Evolutionary conservation across 768 basidiomycete species (phyloP).

Genomic region (Rhodotorula graminis): DNA sequence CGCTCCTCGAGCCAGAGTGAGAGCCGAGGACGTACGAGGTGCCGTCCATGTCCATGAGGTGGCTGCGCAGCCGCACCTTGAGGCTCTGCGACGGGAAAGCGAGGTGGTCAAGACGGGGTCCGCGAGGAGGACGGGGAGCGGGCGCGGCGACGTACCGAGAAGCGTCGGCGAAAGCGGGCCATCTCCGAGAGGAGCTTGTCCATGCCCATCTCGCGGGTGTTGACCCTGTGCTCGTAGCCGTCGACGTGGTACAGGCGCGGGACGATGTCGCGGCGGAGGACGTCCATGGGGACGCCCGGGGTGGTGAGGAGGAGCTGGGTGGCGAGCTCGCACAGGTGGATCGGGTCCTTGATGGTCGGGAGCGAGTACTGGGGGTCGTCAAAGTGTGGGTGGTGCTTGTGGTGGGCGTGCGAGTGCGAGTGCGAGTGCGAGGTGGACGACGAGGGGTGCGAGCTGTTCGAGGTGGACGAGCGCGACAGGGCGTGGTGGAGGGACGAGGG

Average conservation of each 20-base stretch:
- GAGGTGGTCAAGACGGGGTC: neutral
- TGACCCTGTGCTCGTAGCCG: slow-evolving; percentile 23
- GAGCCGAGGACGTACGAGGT: slow-evolving; percentile 21
- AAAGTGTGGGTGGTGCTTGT: neutral
- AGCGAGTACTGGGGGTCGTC: neutral
- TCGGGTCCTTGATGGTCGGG: neutral
- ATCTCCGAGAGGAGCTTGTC: slow-evolving; percentile 4
- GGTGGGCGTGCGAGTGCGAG: neutral
- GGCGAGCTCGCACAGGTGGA: slow-evolving; percentile 18
- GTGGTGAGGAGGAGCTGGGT: slow-evolving; percentile 8
- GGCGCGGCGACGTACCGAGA: neutral
- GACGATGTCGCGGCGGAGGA: neutral
- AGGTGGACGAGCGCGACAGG: neutral
- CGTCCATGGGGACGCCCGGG: slow-evolving; percentile 13
- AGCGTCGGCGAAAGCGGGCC: slow-evolving; percentile 8
- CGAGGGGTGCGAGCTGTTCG: no score
- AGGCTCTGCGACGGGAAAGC: neutral
- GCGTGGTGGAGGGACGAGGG: neutral
- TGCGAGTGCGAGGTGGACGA: neutral
- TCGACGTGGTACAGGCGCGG: slow-evolving; percentile 20
- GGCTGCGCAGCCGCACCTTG: slow-evolving; percentile 13
- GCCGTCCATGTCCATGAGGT: slow-evolving; percentile 32
- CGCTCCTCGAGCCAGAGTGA: no score
- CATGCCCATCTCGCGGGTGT: slow-evolving; percentile 20
- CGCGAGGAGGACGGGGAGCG: no score